Base-by-base conservation (phyloP, 1,284 basidiomycete species). In the Sporisorium sorghi region DNA sequence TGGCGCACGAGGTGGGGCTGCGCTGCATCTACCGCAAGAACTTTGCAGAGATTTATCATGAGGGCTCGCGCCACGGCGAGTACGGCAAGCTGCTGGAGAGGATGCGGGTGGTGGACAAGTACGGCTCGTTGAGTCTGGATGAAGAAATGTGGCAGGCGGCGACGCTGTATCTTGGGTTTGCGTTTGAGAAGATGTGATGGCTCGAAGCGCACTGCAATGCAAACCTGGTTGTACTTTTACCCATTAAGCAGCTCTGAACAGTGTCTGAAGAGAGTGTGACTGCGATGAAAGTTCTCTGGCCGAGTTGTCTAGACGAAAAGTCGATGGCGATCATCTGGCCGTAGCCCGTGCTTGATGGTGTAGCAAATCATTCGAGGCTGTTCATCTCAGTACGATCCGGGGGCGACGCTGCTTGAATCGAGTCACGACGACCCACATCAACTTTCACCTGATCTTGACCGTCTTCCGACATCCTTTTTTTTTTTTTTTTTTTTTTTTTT, bases 1-100 rank as follows among this genome's bases (percentile, higher is more conserved):
- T 98, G 78, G 96, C 96, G 3, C 86, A 87, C 2, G 92, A 97
- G 81, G 95, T 93, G 81, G 88, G 89, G 17, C 88, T 99, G 19
- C 84, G 89, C 50, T 88, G 90, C 8, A 81, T 91, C 4, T 98
- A 95, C 87, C 91, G 90, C 81, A 89, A 91, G 82, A 91, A 93
- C 72, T 99, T 99, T 51, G 78, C 74, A 24, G 64, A 83, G 48
- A 71, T 84, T 26, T 79, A 79, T 37, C 47, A 68, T 30, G 76
- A 83, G 19, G 76, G 68, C 1, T 64, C 66, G n/a, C 40, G 49
- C 5, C 37, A 63, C 9, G 26, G 33, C 14, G 60, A 65, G 24
- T 66, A 76, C 19, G 76, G 75, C n/a, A 48, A 52, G 21, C 60
- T 78, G 33, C 63, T 83, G 23, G 65, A 75, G 23, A 60, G 72